Percentiles rank a stretch among this genome's conserved stretches.
Evolutionary conservation across 805 yeast species (phyloP).

Genomic region (Metschnikowia cubensis): DNA sequence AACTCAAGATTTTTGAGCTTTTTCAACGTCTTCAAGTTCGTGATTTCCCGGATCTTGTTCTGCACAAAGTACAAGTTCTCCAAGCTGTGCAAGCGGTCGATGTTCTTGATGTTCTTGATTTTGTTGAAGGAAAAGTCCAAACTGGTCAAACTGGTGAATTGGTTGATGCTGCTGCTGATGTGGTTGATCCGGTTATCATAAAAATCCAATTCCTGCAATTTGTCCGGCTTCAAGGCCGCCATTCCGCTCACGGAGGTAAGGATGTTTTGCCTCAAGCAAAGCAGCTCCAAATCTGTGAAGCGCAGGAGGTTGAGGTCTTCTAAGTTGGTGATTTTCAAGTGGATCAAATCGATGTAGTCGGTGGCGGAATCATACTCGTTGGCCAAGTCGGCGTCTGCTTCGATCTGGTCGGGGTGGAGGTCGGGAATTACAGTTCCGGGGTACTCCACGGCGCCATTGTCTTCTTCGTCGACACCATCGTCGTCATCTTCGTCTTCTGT

Average conservation of each 20-base stretch:
- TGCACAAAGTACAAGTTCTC: slow-evolving; percentile 82
- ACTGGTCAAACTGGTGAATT: slow-evolving; percentile 50
- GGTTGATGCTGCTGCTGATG: slow-evolving; percentile 66
- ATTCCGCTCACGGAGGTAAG: slow-evolving; percentile 58
- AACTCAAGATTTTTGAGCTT: slow-evolving; percentile 71
- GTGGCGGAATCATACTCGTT: slow-evolving; percentile 53
- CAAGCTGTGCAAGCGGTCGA: slow-evolving; percentile 58
- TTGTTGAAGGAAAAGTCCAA: slow-evolving; percentile 89
- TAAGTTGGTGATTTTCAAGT: slow-evolving; percentile 61
- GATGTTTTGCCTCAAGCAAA: slow-evolving; percentile 82
- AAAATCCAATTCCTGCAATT: slow-evolving; percentile 74
- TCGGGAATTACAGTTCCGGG: slow-evolving; percentile 46
- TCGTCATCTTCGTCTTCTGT: slow-evolving; percentile 22
- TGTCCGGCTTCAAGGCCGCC: slow-evolving; percentile 57
- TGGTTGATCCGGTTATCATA: slow-evolving; percentile 91
- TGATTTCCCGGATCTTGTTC: slow-evolving; percentile 73
- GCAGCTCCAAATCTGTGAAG: slow-evolving; percentile 51
- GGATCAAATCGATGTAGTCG: slow-evolving; percentile 61
- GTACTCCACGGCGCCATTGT: slow-evolving; percentile 38
- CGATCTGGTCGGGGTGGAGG: slow-evolving; percentile 49
- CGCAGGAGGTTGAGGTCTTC: slow-evolving; percentile 56
- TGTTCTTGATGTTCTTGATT: slow-evolving; percentile 77
- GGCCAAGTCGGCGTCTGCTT: slow-evolving; percentile 66
- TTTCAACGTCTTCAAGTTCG: slow-evolving; percentile 54
- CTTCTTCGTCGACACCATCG: slow-evolving; percentile 22